Evolutionary conservation across 306 rosid species (phyloP).

Genomic region (Vigna hirtella): DNA sequence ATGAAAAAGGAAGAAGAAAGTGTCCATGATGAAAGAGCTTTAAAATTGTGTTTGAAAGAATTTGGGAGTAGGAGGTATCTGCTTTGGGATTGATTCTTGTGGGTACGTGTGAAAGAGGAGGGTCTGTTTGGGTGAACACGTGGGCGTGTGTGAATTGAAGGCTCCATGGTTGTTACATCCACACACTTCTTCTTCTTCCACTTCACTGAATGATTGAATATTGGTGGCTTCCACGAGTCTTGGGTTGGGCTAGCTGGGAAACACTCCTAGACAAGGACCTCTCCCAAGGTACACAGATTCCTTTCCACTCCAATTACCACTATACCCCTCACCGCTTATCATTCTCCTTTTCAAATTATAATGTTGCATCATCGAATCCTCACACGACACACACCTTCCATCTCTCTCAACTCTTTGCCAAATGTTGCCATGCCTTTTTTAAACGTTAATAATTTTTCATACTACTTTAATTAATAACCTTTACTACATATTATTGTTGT

Average conservation of each 20-base stretch:
- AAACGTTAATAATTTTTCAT: not conserved
- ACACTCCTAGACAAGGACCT: slow-evolving; percentile 15
- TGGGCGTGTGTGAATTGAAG: not conserved
- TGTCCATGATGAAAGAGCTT: not conserved
- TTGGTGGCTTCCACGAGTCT: slow-evolving; percentile 19
- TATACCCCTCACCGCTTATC: slow-evolving; percentile 16
- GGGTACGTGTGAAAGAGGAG: not conserved
- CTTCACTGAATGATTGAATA: not conserved
- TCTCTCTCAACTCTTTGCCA: not conserved
- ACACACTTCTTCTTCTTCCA: not conserved
- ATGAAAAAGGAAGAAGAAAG: not conserved
- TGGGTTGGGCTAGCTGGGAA: slow-evolving; percentile 17
- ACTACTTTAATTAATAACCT: not conserved
- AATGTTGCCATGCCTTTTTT: slow-evolving; percentile 4
- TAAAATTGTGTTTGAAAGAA: not conserved
- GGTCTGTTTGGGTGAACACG: not conserved
- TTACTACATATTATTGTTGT: not conserved
- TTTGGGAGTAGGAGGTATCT: not conserved
- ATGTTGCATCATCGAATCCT: slow-evolving; percentile 2
- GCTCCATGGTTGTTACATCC: not conserved
- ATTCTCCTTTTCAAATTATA: slow-evolving; percentile 28
- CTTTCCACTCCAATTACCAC: not conserved
- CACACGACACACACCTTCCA: slow-evolving; percentile 2
- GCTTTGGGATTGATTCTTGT: not conserved
- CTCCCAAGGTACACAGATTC: slow-evolving; percentile 19